Conservation (phyloP, 2,329 filamentous ascomycete genomes). For the Diplodia scrobiculata region DNA sequence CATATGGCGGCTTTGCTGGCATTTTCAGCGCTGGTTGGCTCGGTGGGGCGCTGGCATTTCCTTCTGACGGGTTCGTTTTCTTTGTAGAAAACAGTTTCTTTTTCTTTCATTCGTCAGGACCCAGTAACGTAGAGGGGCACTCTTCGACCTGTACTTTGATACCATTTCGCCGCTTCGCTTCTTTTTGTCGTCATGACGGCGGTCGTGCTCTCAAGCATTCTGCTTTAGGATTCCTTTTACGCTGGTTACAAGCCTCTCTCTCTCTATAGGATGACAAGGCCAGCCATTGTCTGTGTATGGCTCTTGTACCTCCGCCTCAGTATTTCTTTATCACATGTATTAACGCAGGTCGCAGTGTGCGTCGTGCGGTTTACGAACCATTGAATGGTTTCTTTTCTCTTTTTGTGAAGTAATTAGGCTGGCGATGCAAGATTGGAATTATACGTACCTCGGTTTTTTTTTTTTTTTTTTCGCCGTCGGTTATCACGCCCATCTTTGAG, state of each 20-base stretch:
- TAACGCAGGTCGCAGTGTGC: conserved; percentile 18
- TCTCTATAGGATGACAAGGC: not conserved
- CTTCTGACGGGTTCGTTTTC: conserved; percentile 10
- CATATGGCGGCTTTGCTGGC: conserved; percentile 21
- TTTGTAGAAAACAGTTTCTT: conserved; percentile 19
- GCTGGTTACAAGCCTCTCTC: not conserved
- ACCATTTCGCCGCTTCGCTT: conserved; percentile 2
- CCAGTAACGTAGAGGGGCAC: conserved; percentile 16
- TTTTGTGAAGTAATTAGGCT: not conserved
- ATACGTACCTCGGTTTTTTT: not conserved
- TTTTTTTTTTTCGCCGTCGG: not conserved
- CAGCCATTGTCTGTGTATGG: not conserved
- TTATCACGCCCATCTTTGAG: not conserved
- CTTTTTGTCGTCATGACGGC: not conserved
- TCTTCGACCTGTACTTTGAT: conserved; percentile 23
- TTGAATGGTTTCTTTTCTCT: not conserved
- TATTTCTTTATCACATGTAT: conserved; percentile 6
- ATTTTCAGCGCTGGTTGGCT: conserved; percentile 22
- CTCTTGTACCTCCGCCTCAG: not conserved
- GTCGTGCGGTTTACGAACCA: conserved; percentile 17
- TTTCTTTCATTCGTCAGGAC: conserved; percentile 4
- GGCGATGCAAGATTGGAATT: conserved; percentile 21
- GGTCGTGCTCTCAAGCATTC: not conserved
- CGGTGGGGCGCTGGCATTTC: conserved; percentile 8
- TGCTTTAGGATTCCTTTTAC: conserved; percentile 6